Conservation (phyloP, 1,284 basidiomycete species). For the Rhodotorula mucilaginosa region DNA sequence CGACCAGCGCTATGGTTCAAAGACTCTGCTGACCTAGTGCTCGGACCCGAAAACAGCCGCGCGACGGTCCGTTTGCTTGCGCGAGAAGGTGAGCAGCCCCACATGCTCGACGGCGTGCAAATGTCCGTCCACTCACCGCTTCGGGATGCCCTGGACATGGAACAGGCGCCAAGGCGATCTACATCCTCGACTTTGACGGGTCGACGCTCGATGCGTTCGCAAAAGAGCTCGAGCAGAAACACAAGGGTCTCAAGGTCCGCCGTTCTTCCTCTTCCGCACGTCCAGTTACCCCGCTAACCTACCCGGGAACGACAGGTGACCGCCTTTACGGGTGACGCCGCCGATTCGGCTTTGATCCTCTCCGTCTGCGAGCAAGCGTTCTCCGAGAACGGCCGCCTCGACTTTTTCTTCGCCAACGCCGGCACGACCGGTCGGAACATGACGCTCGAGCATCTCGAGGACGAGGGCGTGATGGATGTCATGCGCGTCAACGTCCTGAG, state of each 20-base stretch:
- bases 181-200: constrained; percentile 73
- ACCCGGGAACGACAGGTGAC: constrained; percentile 57
- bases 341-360: constrained; percentile 70
- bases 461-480: constrained; percentile 62
- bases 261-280: neutral
- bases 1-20: neutral
- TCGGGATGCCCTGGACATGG: neutral
- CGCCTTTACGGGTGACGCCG: constrained; percentile 72
- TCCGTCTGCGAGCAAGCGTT: constrained; percentile 68
- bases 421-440: constrained; percentile 49
- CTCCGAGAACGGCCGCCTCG: constrained; percentile 75
- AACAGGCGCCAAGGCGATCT: constrained; percentile 75
- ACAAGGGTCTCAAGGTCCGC: constrained; percentile 73
- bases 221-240: constrained; percentile 63
- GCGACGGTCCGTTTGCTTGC: constrained; percentile 73
- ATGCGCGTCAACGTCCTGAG: constrained; percentile 80
- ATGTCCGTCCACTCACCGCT: neutral
- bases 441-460: constrained; percentile 61
- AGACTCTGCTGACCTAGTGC: neutral
- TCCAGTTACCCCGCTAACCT: no score
- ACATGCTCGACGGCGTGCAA: neutral
- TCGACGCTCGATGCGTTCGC: constrained; percentile 71
- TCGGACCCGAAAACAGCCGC: constrained; percentile 52
- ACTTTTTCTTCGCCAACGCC: constrained; percentile 93
- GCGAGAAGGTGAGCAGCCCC: constrained; percentile 63